Base-by-base conservation (phyloP, 2,329 filamentous ascomycete species). In the Dissoconium aciculare region DNA sequence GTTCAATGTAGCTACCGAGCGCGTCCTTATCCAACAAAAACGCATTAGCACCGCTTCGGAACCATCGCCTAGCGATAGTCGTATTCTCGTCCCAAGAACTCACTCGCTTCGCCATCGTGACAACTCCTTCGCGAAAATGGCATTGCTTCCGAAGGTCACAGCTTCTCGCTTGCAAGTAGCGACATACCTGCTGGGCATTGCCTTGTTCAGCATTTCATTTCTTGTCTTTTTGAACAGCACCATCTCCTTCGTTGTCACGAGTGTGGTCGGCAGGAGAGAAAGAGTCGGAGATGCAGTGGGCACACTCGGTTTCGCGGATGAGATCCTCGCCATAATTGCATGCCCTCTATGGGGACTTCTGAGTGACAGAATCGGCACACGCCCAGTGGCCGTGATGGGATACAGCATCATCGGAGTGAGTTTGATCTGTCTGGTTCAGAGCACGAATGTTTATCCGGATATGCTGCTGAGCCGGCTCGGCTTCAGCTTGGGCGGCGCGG, bases 401-500 rank as follows among this genome's bases (percentile, higher is more conserved):
- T 98, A 94, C 52, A 57, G 67, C 14, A 70, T 94, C 43, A 78
- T 95, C 32, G 84, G 78, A 1, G 40, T 84, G 9, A 71, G 82
- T 12, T 58, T 98, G 37, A 69, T 78, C 27, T 53, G 84, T 10
- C 81, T 93, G 47, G 85, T 94, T 15, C 82, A 91, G 63, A 82
- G 82, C 15, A 67, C 63, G 43, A 83, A 85, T 56, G 72, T 94
- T 5, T 94, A 93, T 56, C 87, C 89, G 6, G 77, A 92, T 53
- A 63, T 98, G 43, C 61, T 95, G 32, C 60, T 94, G 25, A 84
- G 80, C 32, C 69, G 89, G 42, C 63, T 95, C 30, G 62, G 91
- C 33, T 98, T 98, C 57, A 89, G 85, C 42, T 46, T 94, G 11
- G 89, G 89, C 14, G 89, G 81, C 12, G 84, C 85, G n/a, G 89